Conservation (phyloP, 768 basidiomycete species). For the Tephrocybe rancida region DNA sequence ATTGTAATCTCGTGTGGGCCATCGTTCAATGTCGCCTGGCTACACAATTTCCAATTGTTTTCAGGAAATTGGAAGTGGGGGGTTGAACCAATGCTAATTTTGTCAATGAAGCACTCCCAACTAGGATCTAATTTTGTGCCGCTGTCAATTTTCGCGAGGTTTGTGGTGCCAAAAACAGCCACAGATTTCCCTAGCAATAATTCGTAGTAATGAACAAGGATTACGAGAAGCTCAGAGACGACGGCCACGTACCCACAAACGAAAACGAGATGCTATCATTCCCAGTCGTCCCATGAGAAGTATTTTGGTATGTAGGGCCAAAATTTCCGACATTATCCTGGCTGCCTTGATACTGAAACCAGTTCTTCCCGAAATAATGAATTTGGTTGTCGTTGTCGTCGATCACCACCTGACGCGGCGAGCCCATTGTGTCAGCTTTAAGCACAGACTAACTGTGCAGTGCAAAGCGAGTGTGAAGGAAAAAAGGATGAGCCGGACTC, state of each 20-base stretch:
- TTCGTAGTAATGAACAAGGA: neutral
- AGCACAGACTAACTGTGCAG: neutral
- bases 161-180: slow-evolving; percentile 21
- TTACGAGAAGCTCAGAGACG: neutral
- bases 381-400: slow-evolving; percentile 36
- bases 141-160: slow-evolving; percentile 10
- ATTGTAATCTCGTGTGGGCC: slow-evolving; percentile 25
- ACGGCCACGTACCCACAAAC: slow-evolving; percentile 27
- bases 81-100: slow-evolving; percentile 14
- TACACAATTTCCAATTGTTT: slow-evolving; percentile 26
- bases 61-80: slow-evolving; percentile 7
- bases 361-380: slow-evolving; percentile 27
- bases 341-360: slow-evolving; percentile 29
- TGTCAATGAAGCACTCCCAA: slow-evolving; percentile 30
- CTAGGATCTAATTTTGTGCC: slow-evolving; percentile 19
- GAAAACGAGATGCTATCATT: slow-evolving; percentile 28
- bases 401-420: slow-evolving; percentile 29
- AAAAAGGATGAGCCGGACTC: neutral
- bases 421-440: neutral
- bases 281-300: slow-evolving; percentile 30
- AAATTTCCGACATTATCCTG: slow-evolving; percentile 30
- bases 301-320: slow-evolving; percentile 31
- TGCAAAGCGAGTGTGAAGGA: neutral
- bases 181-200: slow-evolving; percentile 12
- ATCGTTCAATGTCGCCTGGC: slow-evolving; percentile 12